Percentiles rank a stretch among this genome's conserved stretches.
phyloP scores from a whole-genome alignment of 1,284 basidiomycete genomes.

The Leccinum variabile region DNA sequence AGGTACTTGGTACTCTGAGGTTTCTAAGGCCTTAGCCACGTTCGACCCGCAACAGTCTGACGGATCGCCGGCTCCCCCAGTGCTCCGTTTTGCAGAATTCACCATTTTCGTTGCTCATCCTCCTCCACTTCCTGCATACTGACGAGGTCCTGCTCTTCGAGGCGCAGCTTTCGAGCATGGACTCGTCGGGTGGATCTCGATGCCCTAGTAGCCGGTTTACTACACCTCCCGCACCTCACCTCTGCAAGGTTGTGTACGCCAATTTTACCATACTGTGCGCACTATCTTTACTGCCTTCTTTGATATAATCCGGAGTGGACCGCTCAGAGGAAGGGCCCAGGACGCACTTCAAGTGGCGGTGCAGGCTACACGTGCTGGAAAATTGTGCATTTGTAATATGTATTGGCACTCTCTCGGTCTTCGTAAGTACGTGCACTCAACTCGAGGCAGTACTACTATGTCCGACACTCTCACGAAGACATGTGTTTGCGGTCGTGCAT shows the following conservation, averaged over 20 bases:
- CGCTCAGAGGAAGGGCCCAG: no score
- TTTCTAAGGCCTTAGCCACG: conserved; percentile 36
- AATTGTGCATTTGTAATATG: no score
- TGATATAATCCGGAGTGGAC: no score
- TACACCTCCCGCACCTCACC: conserved; percentile 56
- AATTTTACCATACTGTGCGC: no score
- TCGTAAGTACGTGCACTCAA: no score
- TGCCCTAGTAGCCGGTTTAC: conserved; percentile 46
- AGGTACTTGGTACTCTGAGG: conserved; percentile 41
- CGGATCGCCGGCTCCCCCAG: conserved; percentile 10
- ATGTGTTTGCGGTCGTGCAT: no score
- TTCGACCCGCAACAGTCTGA: conserved; percentile 10
- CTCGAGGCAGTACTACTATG: no score
- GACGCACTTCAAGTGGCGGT: no score
- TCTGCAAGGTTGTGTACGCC: conserved; percentile 32
- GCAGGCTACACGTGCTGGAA: no score
- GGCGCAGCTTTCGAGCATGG: conserved; percentile 40
- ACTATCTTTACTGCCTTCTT: no score
- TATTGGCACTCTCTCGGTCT: no score
- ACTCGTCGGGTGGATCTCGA: conserved; percentile 55
- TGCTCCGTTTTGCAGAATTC: conserved; percentile 50
- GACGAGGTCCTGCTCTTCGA: conserved; percentile 71
- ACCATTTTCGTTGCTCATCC: conserved; percentile 72
- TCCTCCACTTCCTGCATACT: conserved; percentile 83
- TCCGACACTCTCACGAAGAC: no score